Evolutionary conservation across 176 grass and related monocot genomes (phyloP), one percentile per base, ranked within the genome.

Genomic region (Oryza meyeriana): DNA sequence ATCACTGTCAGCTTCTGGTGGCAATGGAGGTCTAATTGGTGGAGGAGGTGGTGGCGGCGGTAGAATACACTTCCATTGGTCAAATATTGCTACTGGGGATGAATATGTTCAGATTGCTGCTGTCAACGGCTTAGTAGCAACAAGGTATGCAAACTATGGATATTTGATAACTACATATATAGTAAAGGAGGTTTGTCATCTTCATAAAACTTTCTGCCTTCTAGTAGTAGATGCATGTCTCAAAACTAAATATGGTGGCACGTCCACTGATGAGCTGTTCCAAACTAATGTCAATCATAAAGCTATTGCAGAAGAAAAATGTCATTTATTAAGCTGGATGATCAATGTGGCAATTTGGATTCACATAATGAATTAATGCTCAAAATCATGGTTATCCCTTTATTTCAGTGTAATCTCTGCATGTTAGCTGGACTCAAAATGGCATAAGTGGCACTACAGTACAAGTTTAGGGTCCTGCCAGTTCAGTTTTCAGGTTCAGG

Each of bases 21-120:
- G 96, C 36, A 84, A 83, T 69, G 96, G 96, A 81, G 93, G 89
- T 29, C 61, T 88, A 55, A 81, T 66, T 84, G 96, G 96, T 84
- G 96, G 96, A 1, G 96, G 96, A 1, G 96, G 96, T 0, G 96
- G 96, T 4, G 93, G 93, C 0, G 96, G 96, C 83, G 96, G 96
- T 11, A 93, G 96, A 92, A 80, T 98, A 79, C 93, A 98, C 66
- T 98, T 98, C 71, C 88, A 95, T 78, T 98, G 96, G 96, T 95
- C 93, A 33, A 77, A 93, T 88, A 94, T 95, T 85, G 96, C 90
- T 68, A 95, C 87, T 77, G 93, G 91, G 77, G 96, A 98, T 74
- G 96, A 98, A 81, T 98, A 91, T 90, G 93, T 95, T 83, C 88
- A 92, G 76, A 90, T 98, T 91, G 96, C 96, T 77, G 88, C 87